phyloP scores from a whole-genome alignment of 768 basidiomycete genomes.

The Leccinum arenicola region DNA sequence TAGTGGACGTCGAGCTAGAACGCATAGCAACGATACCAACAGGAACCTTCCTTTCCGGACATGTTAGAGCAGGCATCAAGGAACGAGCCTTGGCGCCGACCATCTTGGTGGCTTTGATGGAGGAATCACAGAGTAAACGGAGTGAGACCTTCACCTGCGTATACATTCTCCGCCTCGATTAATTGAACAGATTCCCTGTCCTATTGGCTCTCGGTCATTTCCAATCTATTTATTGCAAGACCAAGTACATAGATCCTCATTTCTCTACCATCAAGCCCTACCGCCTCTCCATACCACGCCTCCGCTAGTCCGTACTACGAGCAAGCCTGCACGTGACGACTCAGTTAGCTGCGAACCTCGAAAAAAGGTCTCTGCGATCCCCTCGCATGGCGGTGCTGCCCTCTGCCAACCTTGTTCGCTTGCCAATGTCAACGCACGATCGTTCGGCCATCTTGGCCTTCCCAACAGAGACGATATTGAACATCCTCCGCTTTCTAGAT shows the following conservation, averaged over 20 bases:
- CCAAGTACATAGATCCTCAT: conserved; percentile 71
- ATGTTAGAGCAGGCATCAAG: conserved; percentile 58
- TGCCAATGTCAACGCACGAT: too few relatives aligned
- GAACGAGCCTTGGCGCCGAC: conserved; percentile 51
- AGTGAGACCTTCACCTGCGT: conserved; percentile 39
- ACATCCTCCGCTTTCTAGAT: not conserved
- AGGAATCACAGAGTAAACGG: conserved; percentile 60
- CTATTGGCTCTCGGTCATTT: conserved; percentile 86
- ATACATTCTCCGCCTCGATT: not conserved
- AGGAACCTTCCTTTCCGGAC: conserved; percentile 50
- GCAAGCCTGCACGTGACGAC: too few relatives aligned
- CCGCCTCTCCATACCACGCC: conserved; percentile 75
- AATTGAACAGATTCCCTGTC: conserved; percentile 59
- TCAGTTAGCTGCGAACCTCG: too few relatives aligned
- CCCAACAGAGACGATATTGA: too few relatives aligned
- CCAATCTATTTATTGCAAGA: conserved; percentile 71
- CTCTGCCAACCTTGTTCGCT: too few relatives aligned
- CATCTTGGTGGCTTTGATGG: conserved; percentile 57
- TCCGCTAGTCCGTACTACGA: conserved; percentile 25
- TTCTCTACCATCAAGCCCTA: conserved; percentile 68
- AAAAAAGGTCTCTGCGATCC: too few relatives aligned
- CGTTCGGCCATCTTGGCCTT: too few relatives aligned
- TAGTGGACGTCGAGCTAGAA: conserved; percentile 43
- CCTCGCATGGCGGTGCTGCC: too few relatives aligned
- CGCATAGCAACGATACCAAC: conserved; percentile 42